Conservation (phyloP, 2,329 filamentous ascomycete genomes). For the Grosmannia penicillata region DNA sequence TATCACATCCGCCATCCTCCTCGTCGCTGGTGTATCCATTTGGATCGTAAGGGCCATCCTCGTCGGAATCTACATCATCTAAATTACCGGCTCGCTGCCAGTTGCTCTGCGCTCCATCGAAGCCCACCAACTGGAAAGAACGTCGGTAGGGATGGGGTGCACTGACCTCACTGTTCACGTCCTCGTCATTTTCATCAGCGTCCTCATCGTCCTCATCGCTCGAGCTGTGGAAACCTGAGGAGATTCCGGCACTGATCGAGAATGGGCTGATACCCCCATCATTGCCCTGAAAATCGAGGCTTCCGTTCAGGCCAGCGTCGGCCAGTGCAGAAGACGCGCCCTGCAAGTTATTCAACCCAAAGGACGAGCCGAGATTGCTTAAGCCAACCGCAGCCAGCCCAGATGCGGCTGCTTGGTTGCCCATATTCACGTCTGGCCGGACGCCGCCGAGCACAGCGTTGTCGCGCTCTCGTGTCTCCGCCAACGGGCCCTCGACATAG, state of each 20-base stretch:
- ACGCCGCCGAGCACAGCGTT: slow-evolving; percentile 97
- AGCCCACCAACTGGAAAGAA: background rate
- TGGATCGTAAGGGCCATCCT: too few species aligned
- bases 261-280: slow-evolving; percentile 54
- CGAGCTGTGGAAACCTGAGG: slow-evolving; percentile 84
- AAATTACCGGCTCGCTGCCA: background rate
- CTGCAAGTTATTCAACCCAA: slow-evolving; percentile 20
- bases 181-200: slow-evolving; percentile 70
- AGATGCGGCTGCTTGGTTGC: slow-evolving; percentile 46
- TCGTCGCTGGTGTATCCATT: slow-evolving; percentile 61
- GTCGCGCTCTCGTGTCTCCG: slow-evolving; percentile 87
- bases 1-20: too few species aligned
- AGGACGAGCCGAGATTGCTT: slow-evolving; percentile 25
- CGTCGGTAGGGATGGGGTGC: slow-evolving; percentile 6
- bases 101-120: too few species aligned
- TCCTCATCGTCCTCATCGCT: slow-evolving; percentile 96
- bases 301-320: slow-evolving; percentile 66
- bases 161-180: slow-evolving; percentile 54
- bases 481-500: slow-evolving; percentile 85
- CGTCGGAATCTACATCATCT: too few species aligned
- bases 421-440: slow-evolving; percentile 76
- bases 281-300: slow-evolving; percentile 37
- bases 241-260: slow-evolving; percentile 55
- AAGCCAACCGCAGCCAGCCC: slow-evolving; percentile 34
- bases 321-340: slow-evolving; percentile 55